These are phyloP conservation scores for Canavalia gladiata DNA, from an alignment of 306 rosid species.

Conservation along the genomic window DNA sequence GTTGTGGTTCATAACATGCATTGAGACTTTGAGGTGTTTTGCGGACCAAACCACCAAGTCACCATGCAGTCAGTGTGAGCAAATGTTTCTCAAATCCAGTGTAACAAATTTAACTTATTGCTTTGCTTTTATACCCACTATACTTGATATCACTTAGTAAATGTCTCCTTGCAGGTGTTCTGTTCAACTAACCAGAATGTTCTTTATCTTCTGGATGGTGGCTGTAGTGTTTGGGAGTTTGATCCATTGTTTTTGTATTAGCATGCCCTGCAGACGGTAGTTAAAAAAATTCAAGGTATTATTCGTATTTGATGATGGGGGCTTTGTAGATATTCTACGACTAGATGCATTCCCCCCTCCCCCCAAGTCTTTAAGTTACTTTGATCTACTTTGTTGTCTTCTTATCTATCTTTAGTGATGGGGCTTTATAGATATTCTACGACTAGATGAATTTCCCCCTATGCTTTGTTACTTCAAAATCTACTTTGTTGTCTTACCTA, in stretches of 20 bases:
- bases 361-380: not conserved
- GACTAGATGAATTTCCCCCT: not conserved
- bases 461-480: not conserved
- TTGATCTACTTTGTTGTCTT: slow-evolving; percentile 17
- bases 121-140: slow-evolving; percentile 28
- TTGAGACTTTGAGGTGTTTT: slow-evolving; percentile 27
- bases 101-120: not conserved
- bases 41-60: slow-evolving; percentile 32
- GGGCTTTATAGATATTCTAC: slow-evolving; percentile 31
- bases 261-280: slow-evolving; percentile 14
- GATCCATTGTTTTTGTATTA: slow-evolving; percentile 1
- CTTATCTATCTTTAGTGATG: not conserved
- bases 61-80: slow-evolving; percentile 13
- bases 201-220: slow-evolving; percentile 44
- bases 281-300: slow-evolving; percentile 8
- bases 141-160: not conserved
- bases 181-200: slow-evolving; percentile 15
- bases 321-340: slow-evolving; percentile 32
- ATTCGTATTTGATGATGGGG: slow-evolving; percentile 12
- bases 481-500: slow-evolving; percentile 9
- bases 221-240: slow-evolving; percentile 38
- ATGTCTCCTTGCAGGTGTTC: slow-evolving; percentile 38
- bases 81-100: not conserved
- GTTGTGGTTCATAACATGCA: slow-evolving; percentile 13
- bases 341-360: not conserved